Evolutionary conservation across 2,329 filamentous ascomycete genomes (phyloP), one percentile per base, ranked within the genome.

Genomic region (Exophiala lecanii-corni): DNA sequence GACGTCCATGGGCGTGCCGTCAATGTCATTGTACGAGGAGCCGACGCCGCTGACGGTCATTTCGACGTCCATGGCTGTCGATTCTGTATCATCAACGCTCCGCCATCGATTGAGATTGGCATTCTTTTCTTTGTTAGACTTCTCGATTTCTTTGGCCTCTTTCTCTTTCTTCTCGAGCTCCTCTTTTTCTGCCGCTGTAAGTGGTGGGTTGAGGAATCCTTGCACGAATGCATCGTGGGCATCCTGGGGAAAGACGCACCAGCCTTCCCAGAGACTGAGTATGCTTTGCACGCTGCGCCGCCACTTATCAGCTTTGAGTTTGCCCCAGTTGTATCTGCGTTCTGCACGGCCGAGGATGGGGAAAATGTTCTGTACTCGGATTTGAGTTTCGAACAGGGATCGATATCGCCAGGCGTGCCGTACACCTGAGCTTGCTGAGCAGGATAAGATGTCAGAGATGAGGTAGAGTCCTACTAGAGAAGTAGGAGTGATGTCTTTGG

Each of bases 361-460:
- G 57, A 95, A 94, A 0, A 82, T 79, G 44, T 79, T 77, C 43
- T 80, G 77, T 6, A 76, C 68, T 20, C 78, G 79, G 17, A 96
- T 71, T 1, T 83, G 79, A 1, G 73, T 71, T 60, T 94, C 88
- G 49, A 95, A 88, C 2, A 91, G 73, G 53, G 85, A 81, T 16
- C 89, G 75, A 59, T 89, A 95, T 40, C 88, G 82, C 86, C 89
- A 95, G 2, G 86, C 86, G 60, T 89, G 86, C 2, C 86, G 81
- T 17, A 91, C 81, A 2, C 82, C 84, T 51, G 84, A 85, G 7
- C 82, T 87, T 4, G 77, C 74, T 1, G 84, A 86, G 1, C 86
- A 85, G 0, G 85, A 86, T 9, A 94, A 73, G 34, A 95, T 84
- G 60, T 96, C 89, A 20, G 75, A 81, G 38, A 86, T 75, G 39